These are phyloP conservation scores for Penicillium polonicum DNA, from an alignment of 2,329 filamentous ascomycete genomes.

Conservation along the genomic window DNA sequence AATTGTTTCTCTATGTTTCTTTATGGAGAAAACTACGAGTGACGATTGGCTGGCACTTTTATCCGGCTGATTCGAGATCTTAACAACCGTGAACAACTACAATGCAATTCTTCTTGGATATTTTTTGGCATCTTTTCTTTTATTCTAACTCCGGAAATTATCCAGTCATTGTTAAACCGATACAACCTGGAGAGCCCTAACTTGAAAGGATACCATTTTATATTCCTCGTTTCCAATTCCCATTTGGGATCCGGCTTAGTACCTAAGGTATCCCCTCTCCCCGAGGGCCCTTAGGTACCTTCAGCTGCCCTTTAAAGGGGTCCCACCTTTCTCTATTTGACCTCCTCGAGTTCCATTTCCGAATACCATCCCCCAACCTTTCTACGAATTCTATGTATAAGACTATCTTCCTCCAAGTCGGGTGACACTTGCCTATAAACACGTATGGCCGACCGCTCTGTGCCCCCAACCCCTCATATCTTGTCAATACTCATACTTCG, in stretches of 20 bases:
- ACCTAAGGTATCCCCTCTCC: not conserved
- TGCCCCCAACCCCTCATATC: not conserved
- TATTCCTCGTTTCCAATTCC: not conserved
- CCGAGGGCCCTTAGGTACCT: not conserved
- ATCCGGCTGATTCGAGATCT: slow-evolving; percentile 5
- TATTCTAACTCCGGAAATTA: not conserved
- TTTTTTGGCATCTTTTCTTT: not conserved
- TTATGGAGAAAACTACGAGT: not conserved
- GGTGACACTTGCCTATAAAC: not conserved
- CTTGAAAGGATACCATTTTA: too few relatives aligned
- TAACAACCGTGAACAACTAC: not conserved
- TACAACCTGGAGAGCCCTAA: not conserved
- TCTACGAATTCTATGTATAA: not conserved
- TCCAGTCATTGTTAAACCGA: not conserved
- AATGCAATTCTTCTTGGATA: not conserved
- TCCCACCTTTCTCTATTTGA: not conserved
- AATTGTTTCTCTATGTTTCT: too few relatives aligned
- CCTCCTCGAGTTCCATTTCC: not conserved
- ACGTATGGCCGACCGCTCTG: slow-evolving; percentile 12
- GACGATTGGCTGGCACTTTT: slow-evolving; percentile 18
- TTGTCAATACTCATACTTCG: not conserved
- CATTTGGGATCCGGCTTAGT: not conserved
- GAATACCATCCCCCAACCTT: not conserved
- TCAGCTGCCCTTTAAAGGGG: not conserved
- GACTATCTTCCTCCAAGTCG: not conserved